Percentiles rank a stretch among this genome's conserved stretches.
Evolutionary conservation across 2,329 filamentous ascomycete genomes (phyloP).

Genomic region (Huntiella savannae): DNA sequence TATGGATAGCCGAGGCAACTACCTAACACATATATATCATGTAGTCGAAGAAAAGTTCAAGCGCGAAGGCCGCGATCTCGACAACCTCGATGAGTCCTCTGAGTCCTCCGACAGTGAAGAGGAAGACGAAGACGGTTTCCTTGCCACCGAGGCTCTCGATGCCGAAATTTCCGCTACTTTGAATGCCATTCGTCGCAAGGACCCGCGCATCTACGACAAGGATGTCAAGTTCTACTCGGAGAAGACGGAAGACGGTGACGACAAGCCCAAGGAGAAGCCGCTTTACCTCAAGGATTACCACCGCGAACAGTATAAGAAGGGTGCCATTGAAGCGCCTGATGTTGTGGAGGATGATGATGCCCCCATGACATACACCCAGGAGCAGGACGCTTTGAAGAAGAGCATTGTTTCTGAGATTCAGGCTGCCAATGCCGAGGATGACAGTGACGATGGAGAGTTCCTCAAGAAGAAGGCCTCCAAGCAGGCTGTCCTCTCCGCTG

Average conservation of each 20-base stretch:
- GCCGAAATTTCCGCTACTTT: conserved; percentile 73
- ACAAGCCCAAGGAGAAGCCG: conserved; percentile 48
- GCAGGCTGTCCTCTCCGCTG: conserved; percentile 4
- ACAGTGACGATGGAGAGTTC: conserved; percentile 22
- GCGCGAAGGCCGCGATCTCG: conserved; percentile 40
- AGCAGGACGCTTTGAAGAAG: conserved; percentile 68
- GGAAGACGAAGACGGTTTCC: conserved; percentile 77
- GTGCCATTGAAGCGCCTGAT: conserved; percentile 31
- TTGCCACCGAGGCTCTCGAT: conserved; percentile 72
- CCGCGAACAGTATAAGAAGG: conserved; percentile 63
- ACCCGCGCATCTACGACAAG: conserved; percentile 76
- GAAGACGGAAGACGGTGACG: conserved; percentile 31
- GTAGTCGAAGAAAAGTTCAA: conserved; percentile 76
- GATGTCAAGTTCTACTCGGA: conserved; percentile 59
- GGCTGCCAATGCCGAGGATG: conserved; percentile 24
- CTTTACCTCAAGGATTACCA: conserved; percentile 83
- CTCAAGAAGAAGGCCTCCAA: conserved; percentile 13
- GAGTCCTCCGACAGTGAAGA: conserved; percentile 59
- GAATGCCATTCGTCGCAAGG: conserved; percentile 72
- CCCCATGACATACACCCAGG: conserved; percentile 62
- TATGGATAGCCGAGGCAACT: neutral
- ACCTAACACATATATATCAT: neutral
- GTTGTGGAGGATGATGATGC: conserved; percentile 20
- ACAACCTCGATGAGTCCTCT: conserved; percentile 23
- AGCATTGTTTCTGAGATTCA: conserved; percentile 68